A percentile compares a stretch with the other conserved stretches of the same genome.
Conservation (phyloP, 1,284 basidiomycete species). For the Chalciporus sp. region DNA sequence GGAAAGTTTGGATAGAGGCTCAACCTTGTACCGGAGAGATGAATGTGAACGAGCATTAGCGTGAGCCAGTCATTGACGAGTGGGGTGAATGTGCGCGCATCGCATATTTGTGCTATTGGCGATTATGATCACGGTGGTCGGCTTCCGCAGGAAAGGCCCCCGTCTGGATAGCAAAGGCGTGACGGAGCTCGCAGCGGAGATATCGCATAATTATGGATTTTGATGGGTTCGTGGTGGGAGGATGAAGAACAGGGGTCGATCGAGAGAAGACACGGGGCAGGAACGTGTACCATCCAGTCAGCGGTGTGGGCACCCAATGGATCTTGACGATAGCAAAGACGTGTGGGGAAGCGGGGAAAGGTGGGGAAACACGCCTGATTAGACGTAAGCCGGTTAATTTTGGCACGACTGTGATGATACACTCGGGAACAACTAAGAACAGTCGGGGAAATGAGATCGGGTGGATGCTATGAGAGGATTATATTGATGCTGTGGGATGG, state of each 20-base stretch:
- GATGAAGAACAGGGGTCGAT: conserved; percentile 19
- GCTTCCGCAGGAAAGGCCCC: conserved; percentile 10
- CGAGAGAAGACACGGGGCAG: conserved; percentile 14
- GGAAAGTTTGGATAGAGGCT: background rate
- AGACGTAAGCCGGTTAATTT: conserved; percentile 12
- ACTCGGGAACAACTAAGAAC: conserved; percentile 1
- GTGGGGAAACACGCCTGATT: conserved; percentile 15
- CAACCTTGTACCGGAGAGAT: conserved; percentile 1
- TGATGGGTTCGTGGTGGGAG: conserved; percentile 25
- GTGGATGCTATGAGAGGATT: background rate
- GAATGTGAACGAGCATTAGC: background rate
- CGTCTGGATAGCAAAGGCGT: conserved; percentile 8
- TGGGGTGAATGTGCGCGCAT: background rate
- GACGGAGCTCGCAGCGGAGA: conserved; percentile 14
- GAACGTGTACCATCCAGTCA: conserved; percentile 8
- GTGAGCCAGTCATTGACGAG: conserved; percentile 2
- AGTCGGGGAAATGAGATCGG: background rate
- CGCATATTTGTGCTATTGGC: conserved; percentile 6
- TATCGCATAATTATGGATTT: conserved; percentile 25
- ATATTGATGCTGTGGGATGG: conserved; percentile 12
- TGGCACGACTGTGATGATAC: conserved; percentile 6
- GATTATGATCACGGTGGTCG: background rate
- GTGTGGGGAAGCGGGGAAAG: conserved; percentile 32
- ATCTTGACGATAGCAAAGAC: conserved; percentile 2
- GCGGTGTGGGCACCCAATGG: conserved; percentile 5